A percentile compares a stretch with the other conserved stretches of the same genome.
phyloP scores from a whole-genome alignment of 441 rosid genomes.

The Flueggea neowawraea region DNA sequence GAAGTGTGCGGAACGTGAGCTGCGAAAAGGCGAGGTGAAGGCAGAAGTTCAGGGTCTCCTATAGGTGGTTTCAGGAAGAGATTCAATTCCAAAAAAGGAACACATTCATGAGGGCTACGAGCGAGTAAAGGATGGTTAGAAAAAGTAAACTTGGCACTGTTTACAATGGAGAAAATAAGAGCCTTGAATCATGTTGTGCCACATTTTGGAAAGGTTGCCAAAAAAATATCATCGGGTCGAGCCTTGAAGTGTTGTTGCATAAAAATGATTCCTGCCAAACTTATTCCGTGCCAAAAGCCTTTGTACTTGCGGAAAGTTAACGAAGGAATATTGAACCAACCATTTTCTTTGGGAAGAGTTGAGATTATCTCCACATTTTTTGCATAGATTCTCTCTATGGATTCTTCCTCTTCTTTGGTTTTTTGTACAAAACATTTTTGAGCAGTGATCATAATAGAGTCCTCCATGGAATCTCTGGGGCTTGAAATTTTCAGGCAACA shows the following conservation, averaged over 20 bases:
- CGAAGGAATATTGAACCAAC: neutral
- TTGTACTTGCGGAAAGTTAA: neutral
- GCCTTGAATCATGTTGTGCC: conserved; percentile 46
- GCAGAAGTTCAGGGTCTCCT: neutral
- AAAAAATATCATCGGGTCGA: conserved; percentile 22
- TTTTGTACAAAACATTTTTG: too few species aligned
- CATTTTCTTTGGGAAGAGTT: neutral
- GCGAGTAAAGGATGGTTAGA: conserved; percentile 1
- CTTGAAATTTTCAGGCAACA: too few species aligned
- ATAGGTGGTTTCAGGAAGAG: neutral
- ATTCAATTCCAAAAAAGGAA: neutral
- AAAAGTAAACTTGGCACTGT: neutral
- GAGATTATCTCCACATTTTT: neutral
- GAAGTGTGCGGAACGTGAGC: conserved; percentile 28
- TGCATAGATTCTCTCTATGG: too few species aligned
- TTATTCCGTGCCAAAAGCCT: conserved; percentile 1
- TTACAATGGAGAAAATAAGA: conserved; percentile 19
- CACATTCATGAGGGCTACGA: conserved; percentile 2
- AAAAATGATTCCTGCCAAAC: neutral
- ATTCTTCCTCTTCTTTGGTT: too few species aligned
- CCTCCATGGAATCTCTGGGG: too few species aligned
- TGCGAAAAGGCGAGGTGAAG: neutral
- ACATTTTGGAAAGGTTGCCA: conserved; percentile 28
- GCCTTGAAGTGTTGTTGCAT: conserved; percentile 16
- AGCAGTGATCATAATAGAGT: too few species aligned